Percentiles rank a stretch among this genome's conserved stretches.
Conservation (phyloP, 352 stramenopile genomes). For the Phytophthora multivora region DNA sequence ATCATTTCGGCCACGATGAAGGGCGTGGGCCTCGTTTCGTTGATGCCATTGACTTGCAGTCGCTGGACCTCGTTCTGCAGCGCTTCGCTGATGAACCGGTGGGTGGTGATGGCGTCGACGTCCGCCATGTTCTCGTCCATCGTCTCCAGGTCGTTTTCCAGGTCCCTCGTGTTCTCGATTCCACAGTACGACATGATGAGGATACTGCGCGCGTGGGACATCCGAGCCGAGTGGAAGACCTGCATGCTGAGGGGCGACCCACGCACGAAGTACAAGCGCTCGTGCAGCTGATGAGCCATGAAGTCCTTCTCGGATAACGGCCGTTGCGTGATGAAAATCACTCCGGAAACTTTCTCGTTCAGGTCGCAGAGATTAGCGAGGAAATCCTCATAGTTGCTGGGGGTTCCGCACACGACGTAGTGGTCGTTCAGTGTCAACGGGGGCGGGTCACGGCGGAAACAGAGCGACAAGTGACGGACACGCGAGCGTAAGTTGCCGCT, state of each 20-base stretch:
- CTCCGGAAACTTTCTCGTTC: constrained; percentile 32
- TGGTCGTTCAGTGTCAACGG: constrained; percentile 47
- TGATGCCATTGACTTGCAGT: constrained; percentile 18
- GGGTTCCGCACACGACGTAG: constrained; percentile 74
- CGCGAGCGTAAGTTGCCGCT: constrained; percentile 20
- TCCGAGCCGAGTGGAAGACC: constrained; percentile 58
- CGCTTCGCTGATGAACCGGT: constrained; percentile 78
- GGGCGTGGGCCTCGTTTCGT: constrained; percentile 31
- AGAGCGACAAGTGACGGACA: constrained; percentile 38
- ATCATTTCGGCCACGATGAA: constrained; percentile 79
- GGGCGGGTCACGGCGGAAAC: constrained; percentile 38
- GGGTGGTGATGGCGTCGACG: constrained; percentile 76
- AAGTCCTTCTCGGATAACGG: constrained; percentile 58
- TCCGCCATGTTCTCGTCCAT: constrained; percentile 80
- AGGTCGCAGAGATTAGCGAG: constrained; percentile 57
- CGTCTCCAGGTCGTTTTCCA: constrained; percentile 35
- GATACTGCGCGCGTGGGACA: constrained; percentile 65
- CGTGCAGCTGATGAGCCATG: constrained; percentile 44
- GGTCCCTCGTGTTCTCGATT: constrained; percentile 39
- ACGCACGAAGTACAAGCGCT: constrained; percentile 70
- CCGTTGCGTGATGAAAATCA: constrained; percentile 66
- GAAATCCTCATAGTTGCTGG: constrained; percentile 63
- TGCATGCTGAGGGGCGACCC: constrained; percentile 69
- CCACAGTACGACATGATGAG: constrained; percentile 76
- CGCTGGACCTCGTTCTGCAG: constrained; percentile 47